Conservation (phyloP, 495 filamentous ascomycete genomes). For the Trichoderma parareesei region DNA sequence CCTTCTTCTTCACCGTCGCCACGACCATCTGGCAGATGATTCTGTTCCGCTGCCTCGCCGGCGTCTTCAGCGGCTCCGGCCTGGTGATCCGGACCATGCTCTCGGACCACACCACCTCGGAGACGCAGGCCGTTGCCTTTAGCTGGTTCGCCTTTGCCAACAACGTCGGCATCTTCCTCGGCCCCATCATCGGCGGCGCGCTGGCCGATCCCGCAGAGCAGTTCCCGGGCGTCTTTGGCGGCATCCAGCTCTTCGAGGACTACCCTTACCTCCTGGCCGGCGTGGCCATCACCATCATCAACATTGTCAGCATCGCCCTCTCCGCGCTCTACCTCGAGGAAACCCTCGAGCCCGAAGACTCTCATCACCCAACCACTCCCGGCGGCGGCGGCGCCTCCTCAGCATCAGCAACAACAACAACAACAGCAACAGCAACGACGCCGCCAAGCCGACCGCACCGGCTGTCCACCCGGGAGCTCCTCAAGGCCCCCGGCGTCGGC, state of each 20-base stretch:
- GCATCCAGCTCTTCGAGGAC: slow-evolving; percentile 45
- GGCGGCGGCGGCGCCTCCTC: slow-evolving; percentile 1
- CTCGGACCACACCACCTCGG: slow-evolving; percentile 55
- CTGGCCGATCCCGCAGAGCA: slow-evolving; percentile 53
- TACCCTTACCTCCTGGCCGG: slow-evolving; percentile 61
- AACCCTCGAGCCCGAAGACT: slow-evolving; percentile 25
- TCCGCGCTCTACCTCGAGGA: slow-evolving; percentile 49
- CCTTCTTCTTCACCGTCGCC: slow-evolving; percentile 54
- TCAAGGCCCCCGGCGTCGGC: slow-evolving; percentile 52
- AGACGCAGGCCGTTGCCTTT: slow-evolving; percentile 61
- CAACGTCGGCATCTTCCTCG: slow-evolving; percentile 62
- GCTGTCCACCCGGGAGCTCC: slow-evolving; percentile 46
- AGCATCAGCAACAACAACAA: no score
- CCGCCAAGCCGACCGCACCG: slow-evolving; percentile 21
- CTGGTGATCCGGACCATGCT: slow-evolving; percentile 67
- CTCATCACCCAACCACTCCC: no score
- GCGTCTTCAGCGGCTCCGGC: slow-evolving; percentile 59
- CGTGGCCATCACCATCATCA: slow-evolving; percentile 42
- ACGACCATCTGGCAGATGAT: slow-evolving; percentile 58
- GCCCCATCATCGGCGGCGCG: slow-evolving; percentile 55
- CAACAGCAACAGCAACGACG: slow-evolving; percentile 2
- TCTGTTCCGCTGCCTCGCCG: slow-evolving; percentile 54
- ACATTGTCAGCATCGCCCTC: slow-evolving; percentile 38
- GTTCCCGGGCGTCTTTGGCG: slow-evolving; percentile 47
- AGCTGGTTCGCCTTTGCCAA: slow-evolving; percentile 62